Conservation (phyloP, 2,329 filamentous ascomycete genomes). For the Orbilia brochopaga region DNA sequence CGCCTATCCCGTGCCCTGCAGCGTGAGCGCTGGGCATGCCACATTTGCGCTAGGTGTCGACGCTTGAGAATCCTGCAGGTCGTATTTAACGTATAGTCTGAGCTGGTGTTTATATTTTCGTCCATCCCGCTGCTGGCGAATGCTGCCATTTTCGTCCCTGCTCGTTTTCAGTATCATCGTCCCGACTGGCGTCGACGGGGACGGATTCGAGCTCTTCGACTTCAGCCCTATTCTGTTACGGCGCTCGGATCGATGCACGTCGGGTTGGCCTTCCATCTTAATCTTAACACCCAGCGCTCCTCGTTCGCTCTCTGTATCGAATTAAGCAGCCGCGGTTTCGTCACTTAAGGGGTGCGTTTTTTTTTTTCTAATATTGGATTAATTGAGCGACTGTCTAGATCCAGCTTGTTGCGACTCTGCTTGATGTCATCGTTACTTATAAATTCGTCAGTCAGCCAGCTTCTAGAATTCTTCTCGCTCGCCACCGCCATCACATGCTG, state of each 20-base stretch:
- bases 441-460: neutral
- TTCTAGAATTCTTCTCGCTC: neutral
- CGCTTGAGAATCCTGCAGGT: conserved; percentile 9
- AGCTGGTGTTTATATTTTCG: conserved; percentile 20
- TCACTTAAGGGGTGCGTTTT: neutral
- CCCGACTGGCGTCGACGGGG: neutral
- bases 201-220: neutral
- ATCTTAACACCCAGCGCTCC: conserved; percentile 7
- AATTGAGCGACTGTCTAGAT: neutral
- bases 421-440: neutral
- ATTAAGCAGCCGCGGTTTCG: neutral
- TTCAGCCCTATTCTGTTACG: neutral
- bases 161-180: conserved; percentile 11
- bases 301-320: neutral
- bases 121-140: conserved; percentile 4
- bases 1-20: conserved; percentile 32
- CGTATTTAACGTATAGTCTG: neutral
- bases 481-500: conserved; percentile 1
- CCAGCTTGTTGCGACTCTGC: neutral
- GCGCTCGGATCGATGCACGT: neutral
- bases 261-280: conserved; percentile 26
- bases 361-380: too few relatives aligned
- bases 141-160: conserved; percentile 3
- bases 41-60: conserved; percentile 2
- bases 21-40: neutral